A percentile compares a stretch with the other conserved stretches of the same genome.
These are phyloP conservation scores for Yamadazyma conglobata DNA, from an alignment of 1,139 yeast species.

Conservation along the genomic window DNA sequence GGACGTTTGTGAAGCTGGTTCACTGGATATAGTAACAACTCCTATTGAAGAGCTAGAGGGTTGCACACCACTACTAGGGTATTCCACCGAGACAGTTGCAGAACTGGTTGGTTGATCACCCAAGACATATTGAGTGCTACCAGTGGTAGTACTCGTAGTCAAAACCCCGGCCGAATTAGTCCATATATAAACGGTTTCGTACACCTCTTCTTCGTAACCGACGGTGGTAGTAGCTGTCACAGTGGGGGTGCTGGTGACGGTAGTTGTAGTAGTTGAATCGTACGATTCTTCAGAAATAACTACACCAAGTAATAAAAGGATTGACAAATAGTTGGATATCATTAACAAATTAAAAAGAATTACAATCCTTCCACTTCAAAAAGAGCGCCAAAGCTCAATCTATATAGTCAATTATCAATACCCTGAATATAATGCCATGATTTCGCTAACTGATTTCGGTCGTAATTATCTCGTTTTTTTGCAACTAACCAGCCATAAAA, in stretches of 20 bases:
- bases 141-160: constrained; percentile 31
- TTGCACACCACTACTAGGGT: constrained; percentile 1
- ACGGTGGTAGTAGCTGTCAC: constrained; percentile 28
- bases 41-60: too few species aligned
- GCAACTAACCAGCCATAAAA: constrained; percentile 12
- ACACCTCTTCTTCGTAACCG: constrained; percentile 25
- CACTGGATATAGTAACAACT: too few species aligned
- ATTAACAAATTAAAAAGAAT: constrained; percentile 7
- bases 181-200: constrained; percentile 34
- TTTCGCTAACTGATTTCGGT: too few species aligned
- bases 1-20: too few species aligned
- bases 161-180: constrained; percentile 29
- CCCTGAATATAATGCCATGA: too few species aligned
- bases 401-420: too few species aligned
- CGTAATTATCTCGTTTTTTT: constrained; percentile 4
- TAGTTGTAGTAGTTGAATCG: constrained; percentile 18
- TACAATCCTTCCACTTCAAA: too few species aligned
- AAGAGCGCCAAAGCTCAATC: too few species aligned
- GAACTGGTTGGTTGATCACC: constrained; percentile 11
- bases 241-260: constrained; percentile 30
- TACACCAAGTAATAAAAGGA: constrained; percentile 17
- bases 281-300: constrained; percentile 15
- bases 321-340: constrained; percentile 17
- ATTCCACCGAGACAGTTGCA: constrained; percentile 4
- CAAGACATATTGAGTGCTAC: constrained; percentile 18